Evolutionary conservation across 225 moss, liverwort and hornwort genomes (phyloP), one percentile per base, ranked within the genome.

Genomic region (Marchantia polymorpha): DNA sequence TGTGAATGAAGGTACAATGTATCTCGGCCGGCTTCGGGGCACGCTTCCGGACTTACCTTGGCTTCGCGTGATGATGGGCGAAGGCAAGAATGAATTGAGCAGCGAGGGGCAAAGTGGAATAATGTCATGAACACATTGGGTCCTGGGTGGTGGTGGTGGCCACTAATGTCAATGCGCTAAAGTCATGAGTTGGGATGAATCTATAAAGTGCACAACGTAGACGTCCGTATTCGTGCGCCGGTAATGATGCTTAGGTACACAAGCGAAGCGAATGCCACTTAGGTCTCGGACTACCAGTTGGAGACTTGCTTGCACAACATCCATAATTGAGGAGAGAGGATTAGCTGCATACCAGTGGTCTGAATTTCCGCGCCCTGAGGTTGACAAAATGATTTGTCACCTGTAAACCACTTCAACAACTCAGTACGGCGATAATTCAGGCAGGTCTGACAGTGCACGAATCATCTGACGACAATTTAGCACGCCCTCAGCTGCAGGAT

Each of bases 341-440:
- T 27, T 11, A 39, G 76, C 46, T 76, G 10, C 60, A 48, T 79
- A 79, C 78, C 78, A 79, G 31, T 55, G 78, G 78, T 60, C 78
- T 52, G 60, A 69, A 69, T 79, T 79, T 68, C 52, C 78, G 78
- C 67, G 78, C 78, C 39, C 78, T 69, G 53, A 69, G 67, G 55
- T 79, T 79, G 68, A 79, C 78, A 23, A 79, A 79, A 55, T 69
- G 54, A 70, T 79, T 69, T 58, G 78, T 79, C 39, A 79, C 78
- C 78, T 79, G 78, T 49, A 58, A 55, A 55, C 74, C 74, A 75
- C 47, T 55, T 58, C 55, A 75, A 56, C 56, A 75, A 39, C 56
- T 75, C 56, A 75, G 54, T 55, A 75, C 74, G 55, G 12, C 56
- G 29, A 6, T 73, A 27, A 25, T 17, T 58, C 17, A n/a, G 74